Percentiles rank a stretch among this genome's conserved stretches.
Conservation (phyloP, 306 rosid species). For the Casuarina equisetifolia region DNA sequence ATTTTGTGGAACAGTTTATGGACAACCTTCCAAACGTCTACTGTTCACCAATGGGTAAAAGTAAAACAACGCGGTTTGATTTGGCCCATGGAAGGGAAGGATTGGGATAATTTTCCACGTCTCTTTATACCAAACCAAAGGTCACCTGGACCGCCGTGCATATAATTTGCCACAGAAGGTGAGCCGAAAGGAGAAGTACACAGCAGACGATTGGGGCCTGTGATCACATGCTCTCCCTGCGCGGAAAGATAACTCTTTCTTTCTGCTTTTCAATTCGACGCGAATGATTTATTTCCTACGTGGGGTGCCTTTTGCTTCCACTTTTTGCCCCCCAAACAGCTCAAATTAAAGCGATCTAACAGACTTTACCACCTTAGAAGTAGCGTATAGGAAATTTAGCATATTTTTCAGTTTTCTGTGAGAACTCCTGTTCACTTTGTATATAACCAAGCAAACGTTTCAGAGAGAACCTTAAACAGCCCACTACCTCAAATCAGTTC, state of each 20-base stretch:
- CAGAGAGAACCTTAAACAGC: background rate
- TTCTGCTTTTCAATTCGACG: slow-evolving; percentile 18
- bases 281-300: background rate
- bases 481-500: background rate
- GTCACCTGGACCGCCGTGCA: background rate
- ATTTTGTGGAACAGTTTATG: too few relatives aligned
- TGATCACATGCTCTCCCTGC: background rate
- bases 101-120: too few relatives aligned
- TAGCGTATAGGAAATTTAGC: slow-evolving; percentile 8
- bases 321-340: slow-evolving; percentile 37
- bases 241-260: background rate
- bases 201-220: background rate
- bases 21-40: too few relatives aligned
- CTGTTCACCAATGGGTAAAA: too few relatives aligned
- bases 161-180: background rate
- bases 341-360: slow-evolving; percentile 35
- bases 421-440: background rate
- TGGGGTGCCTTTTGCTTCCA: slow-evolving; percentile 23
- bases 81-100: too few relatives aligned
- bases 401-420: background rate
- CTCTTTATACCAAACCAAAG: too few relatives aligned
- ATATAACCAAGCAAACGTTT: background rate
- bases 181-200: background rate
- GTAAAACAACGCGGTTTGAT: too few relatives aligned
- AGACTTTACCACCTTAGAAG: slow-evolving; percentile 26